Percentiles rank a stretch among this genome's conserved stretches.
Conservation (phyloP, 1,284 basidiomycete species). For the Ceratorhiza oryzae-sativae region DNA sequence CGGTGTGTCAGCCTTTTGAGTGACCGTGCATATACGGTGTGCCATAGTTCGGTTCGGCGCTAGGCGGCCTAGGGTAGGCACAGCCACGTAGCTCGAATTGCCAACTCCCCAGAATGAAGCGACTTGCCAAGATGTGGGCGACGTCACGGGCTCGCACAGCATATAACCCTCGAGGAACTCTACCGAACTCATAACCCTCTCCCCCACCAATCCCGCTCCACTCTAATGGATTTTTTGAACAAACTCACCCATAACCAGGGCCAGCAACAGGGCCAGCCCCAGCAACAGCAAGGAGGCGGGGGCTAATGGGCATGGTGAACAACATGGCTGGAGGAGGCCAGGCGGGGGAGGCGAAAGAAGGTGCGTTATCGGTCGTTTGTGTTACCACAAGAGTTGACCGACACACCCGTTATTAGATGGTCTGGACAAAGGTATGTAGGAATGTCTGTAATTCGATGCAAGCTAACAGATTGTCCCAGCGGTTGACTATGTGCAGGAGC, state of each 20-base stretch:
- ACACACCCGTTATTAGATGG: slow-evolving; percentile 19
- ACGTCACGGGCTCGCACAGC: not conserved
- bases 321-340: slow-evolving; percentile 42
- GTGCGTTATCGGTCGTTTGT: slow-evolving; percentile 13
- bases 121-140: slow-evolving; percentile 2
- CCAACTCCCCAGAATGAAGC: slow-evolving; percentile 18
- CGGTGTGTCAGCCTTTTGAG: not conserved
- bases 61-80: not conserved
- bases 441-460: not conserved
- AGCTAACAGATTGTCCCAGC: not conserved
- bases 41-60: slow-evolving; percentile 3
- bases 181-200: not conserved
- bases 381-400: slow-evolving; percentile 2
- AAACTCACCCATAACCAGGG: not conserved
- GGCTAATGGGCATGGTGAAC: slow-evolving; percentile 42
- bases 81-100: slow-evolving; percentile 15
- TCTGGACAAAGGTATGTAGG: slow-evolving; percentile 37
- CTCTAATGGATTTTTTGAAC: slow-evolving; percentile 18
- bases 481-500: slow-evolving; percentile 42
- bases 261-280: not conserved
- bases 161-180: not conserved
- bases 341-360: slow-evolving; percentile 43
- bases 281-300: slow-evolving; percentile 16
- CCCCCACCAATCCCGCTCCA: not conserved
- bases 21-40: not conserved